Evolutionary conservation across 306 rosid genomes (phyloP).

Genomic region (Dicorynia guianensis): DNA sequence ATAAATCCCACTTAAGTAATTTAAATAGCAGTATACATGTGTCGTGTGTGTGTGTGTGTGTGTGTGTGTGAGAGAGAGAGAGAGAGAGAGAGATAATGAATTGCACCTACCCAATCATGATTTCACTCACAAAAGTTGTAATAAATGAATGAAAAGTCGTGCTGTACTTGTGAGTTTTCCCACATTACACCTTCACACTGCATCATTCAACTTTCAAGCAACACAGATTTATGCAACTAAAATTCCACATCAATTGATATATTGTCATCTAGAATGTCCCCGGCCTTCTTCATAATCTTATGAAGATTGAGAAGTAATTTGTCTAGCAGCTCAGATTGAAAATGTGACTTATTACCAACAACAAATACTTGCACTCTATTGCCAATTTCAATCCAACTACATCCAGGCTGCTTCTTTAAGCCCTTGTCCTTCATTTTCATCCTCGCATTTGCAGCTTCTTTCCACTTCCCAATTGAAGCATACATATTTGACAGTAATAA

Average conservation of each 20-base stretch:
- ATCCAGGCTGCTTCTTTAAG: constrained; percentile 59
- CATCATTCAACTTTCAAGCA: constrained; percentile 30
- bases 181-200: constrained; percentile 15
- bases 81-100: neutral
- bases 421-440: constrained; percentile 56
- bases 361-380: constrained; percentile 54
- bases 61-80: neutral
- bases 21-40: constrained; percentile 24
- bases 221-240: constrained; percentile 1
- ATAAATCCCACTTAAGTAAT: constrained; percentile 22
- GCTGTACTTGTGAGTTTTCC: constrained; percentile 22
- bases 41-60: neutral
- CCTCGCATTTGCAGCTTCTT: constrained; percentile 54
- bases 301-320: constrained; percentile 48
- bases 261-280: constrained; percentile 40
- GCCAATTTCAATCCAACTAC: constrained; percentile 64
- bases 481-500: constrained; percentile 51
- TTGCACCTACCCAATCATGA: neutral
- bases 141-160: constrained; percentile 15
- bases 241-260: constrained; percentile 36
- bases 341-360: constrained; percentile 51
- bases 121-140: neutral
- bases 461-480: constrained; percentile 54
- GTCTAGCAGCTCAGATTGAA: constrained; percentile 33
- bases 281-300: constrained; percentile 45